Evolutionary conservation across 2,329 filamentous ascomycete species (phyloP), one percentile per base, ranked within the genome.

Genomic region (Aspergillus sp.): DNA sequence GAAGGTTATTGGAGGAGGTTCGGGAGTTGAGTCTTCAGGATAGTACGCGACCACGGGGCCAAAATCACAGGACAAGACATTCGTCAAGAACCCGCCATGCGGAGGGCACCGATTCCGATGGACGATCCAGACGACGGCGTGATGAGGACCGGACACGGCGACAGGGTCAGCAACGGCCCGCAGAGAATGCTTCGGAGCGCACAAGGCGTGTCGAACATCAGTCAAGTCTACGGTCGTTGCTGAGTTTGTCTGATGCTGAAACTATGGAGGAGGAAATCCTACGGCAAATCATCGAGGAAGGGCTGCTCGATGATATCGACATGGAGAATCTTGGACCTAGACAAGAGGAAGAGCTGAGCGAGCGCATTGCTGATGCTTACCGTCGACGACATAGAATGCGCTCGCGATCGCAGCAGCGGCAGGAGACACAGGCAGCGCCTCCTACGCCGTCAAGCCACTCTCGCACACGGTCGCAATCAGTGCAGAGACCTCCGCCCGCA

Each of bases 301-400:
- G 91, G 0, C 70, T 96, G 13, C 68, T 95, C 30, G 88, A 96
- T 57, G 90, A 89, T 12, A 82, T 96, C 37, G 90, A 96, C 60
- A 71, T 96, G 43, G 87, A 93, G 57, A 90, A 90, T 51, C 82
- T 96, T 42, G 90, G 91, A 49, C 76, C 89, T 11, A 81, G 74
- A 39, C 87, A 90, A 57, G 89, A 96, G 60, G 90, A 96, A 58
- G 88, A 94, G 58, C 81, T 97, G 11, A 95, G 88, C 51, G 86
- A 91, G 58, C 83, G 86, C 46, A 95, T 97, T 55, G 90, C 90
- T 2, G 88, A 94, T 58, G 89, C 89, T 2, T 95, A 94, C 59
- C 76, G 88, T 45, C 78, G 88, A 48, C 77, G 88, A 28, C 88
- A 94, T 59, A 61, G 61, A 47, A 56, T 61, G 36, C 59, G 78